Evolutionary conservation across 306 rosid species (phyloP).

Genomic region (Sechiopsis laciniata): DNA sequence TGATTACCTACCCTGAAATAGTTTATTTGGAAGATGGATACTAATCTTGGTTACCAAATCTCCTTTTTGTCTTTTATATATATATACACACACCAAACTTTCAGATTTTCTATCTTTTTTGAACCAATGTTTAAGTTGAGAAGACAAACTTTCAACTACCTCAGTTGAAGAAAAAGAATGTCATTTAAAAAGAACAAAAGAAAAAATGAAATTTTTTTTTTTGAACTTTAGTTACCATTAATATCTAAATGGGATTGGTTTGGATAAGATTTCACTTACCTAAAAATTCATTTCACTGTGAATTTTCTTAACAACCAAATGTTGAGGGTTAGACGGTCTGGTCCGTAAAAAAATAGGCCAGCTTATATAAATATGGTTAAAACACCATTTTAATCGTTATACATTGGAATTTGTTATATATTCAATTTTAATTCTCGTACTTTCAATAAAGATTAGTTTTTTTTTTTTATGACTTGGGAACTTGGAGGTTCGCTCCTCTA

Average conservation of each 20-base stretch:
- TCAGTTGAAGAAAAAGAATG: slow-evolving; percentile 14
- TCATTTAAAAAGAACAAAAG: not conserved
- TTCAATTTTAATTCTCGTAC: too few species aligned
- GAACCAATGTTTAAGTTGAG: not conserved
- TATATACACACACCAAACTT: not conserved
- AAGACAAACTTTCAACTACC: not conserved
- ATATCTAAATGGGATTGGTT: not conserved
- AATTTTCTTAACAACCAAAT: too few species aligned
- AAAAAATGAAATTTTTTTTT: too few species aligned
- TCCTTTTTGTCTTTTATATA: not conserved
- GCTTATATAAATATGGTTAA: too few species aligned
- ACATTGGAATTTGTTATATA: too few species aligned
- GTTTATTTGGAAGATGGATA: not conserved
- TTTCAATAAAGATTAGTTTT: too few species aligned
- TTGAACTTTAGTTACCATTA: not conserved
- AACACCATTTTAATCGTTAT: too few species aligned
- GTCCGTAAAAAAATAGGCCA: too few species aligned
- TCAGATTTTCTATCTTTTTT: not conserved
- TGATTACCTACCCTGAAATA: not conserved
- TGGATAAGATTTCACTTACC: not conserved
- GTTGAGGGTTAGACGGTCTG: too few species aligned
- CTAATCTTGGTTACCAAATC: not conserved
- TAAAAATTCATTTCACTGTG: too few species aligned
- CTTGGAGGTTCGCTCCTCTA: too few species aligned
- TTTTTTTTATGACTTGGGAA: too few species aligned